phyloP scores from a whole-genome alignment of 2,329 filamentous ascomycete genomes.

The Xylaria multiplex region DNA sequence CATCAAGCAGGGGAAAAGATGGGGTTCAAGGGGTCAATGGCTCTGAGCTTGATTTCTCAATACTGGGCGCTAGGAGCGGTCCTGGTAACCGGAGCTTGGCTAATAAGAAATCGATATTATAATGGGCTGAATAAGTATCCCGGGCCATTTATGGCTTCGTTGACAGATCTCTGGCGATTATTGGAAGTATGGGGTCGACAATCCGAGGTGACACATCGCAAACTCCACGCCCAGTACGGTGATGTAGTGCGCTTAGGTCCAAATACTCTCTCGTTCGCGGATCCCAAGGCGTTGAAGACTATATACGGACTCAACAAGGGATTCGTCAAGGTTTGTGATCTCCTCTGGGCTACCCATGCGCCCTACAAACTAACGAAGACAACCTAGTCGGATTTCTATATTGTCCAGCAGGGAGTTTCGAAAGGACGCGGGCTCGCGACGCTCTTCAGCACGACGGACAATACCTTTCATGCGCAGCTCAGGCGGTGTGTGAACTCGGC shows the following conservation, averaged over 20 bases:
- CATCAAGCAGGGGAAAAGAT: slow-evolving; percentile 19
- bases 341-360: not conserved
- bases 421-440: slow-evolving; percentile 75
- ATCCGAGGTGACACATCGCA: slow-evolving; percentile 74
- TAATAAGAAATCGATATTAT: slow-evolving; percentile 61
- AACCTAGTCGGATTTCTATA: slow-evolving; percentile 78
- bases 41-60: slow-evolving; percentile 50
- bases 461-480: slow-evolving; percentile 79
- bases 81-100: slow-evolving; percentile 52
- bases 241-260: slow-evolving; percentile 80
- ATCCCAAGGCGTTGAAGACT: slow-evolving; percentile 75
- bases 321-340: slow-evolving; percentile 71
- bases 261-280: slow-evolving; percentile 76
- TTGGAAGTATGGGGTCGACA: slow-evolving; percentile 72
- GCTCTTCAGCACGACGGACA: slow-evolving; percentile 80
- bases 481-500: slow-evolving; percentile 79
- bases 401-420: slow-evolving; percentile 78
- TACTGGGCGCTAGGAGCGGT: slow-evolving; percentile 57
- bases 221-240: slow-evolving; percentile 76
- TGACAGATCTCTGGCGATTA: slow-evolving; percentile 80
- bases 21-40: slow-evolving; percentile 44
- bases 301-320: slow-evolving; percentile 88
- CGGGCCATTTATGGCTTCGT: slow-evolving; percentile 73
- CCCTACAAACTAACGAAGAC: slow-evolving; percentile 24
- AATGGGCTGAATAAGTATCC: slow-evolving; percentile 76